phyloP scores from a whole-genome alignment of 257 asterid species.

The Prunella vulgaris region DNA sequence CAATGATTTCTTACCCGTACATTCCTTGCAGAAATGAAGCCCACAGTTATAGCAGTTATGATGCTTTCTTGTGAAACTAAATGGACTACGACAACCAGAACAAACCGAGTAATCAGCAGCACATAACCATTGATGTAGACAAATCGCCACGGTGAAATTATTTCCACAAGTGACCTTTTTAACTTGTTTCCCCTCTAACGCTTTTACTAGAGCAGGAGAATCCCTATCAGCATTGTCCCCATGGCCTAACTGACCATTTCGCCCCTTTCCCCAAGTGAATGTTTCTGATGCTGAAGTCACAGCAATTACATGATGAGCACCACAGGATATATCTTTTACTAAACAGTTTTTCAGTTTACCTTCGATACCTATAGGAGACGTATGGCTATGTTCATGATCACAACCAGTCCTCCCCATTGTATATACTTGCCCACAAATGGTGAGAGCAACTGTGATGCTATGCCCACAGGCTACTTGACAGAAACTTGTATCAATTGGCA shows the following conservation, averaged over 20 bases:
- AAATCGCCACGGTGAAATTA: constrained; percentile 58
- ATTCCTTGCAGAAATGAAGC: constrained; percentile 53
- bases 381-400: constrained; percentile 36
- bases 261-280: constrained; percentile 76
- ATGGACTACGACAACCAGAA: constrained; percentile 52
- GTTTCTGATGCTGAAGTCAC: constrained; percentile 54
- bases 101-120: constrained; percentile 45
- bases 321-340: constrained; percentile 63
- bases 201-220: constrained; percentile 55
- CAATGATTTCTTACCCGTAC: constrained; percentile 50
- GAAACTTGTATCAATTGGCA: constrained; percentile 35
- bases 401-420: constrained; percentile 53
- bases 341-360: constrained; percentile 38
- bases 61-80: constrained; percentile 52
- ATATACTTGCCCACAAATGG: constrained; percentile 55
- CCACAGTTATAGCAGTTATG: constrained; percentile 82
- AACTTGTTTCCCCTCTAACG: constrained; percentile 51
- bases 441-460: constrained; percentile 60
- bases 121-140: constrained; percentile 42
- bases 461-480: constrained; percentile 69
- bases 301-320: constrained; percentile 64
- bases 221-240: constrained; percentile 47
- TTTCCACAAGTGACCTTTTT: constrained; percentile 53
- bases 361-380: constrained; percentile 32
- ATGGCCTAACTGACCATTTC: constrained; percentile 70